These are phyloP conservation scores for Aquilaria malaccensis DNA, from an alignment of 345 rosid species.

Conservation along the genomic window DNA sequence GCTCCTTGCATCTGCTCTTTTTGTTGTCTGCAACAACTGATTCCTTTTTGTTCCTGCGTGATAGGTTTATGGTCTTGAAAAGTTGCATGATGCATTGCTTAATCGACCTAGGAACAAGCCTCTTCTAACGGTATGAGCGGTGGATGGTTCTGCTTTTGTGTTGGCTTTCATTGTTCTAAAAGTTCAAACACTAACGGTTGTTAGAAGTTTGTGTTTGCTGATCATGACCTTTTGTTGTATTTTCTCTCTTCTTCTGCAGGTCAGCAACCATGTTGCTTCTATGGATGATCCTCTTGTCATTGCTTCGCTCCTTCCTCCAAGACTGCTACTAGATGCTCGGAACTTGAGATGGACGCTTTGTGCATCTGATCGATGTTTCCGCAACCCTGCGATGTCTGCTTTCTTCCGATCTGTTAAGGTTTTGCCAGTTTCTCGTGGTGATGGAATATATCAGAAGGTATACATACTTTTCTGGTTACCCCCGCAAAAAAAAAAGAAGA, in stretches of 20 bases:
- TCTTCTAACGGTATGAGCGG: slow-evolving; percentile 65
- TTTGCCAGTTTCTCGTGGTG: slow-evolving; percentile 88
- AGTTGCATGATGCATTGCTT: slow-evolving; percentile 80
- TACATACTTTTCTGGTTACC: background rate
- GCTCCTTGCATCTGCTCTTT: background rate
- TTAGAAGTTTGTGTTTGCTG: background rate
- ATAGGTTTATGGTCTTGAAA: slow-evolving; percentile 92
- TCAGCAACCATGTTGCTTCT: slow-evolving; percentile 96
- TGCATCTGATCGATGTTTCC: slow-evolving; percentile 90
- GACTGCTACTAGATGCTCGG: slow-evolving; percentile 72
- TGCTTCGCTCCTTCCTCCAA: slow-evolving; percentile 84
- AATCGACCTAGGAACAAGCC: slow-evolving; percentile 67
- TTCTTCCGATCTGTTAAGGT: slow-evolving; percentile 88
- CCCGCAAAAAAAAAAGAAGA: too few relatives aligned
- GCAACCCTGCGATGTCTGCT: slow-evolving; percentile 78
- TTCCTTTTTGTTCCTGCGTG: slow-evolving; percentile 2
- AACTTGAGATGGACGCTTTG: slow-evolving; percentile 95
- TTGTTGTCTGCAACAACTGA: background rate
- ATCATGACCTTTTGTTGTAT: background rate
- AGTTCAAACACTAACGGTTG: background rate
- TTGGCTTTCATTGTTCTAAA: background rate
- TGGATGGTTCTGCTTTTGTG: background rate
- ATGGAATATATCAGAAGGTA: slow-evolving; percentile 96
- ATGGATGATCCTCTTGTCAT: slow-evolving; percentile 92
- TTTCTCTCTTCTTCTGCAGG: slow-evolving; percentile 35